Evolutionary conservation across 2,329 filamentous ascomycete species (phyloP).

Genomic region (Alternaria postmessia): DNA sequence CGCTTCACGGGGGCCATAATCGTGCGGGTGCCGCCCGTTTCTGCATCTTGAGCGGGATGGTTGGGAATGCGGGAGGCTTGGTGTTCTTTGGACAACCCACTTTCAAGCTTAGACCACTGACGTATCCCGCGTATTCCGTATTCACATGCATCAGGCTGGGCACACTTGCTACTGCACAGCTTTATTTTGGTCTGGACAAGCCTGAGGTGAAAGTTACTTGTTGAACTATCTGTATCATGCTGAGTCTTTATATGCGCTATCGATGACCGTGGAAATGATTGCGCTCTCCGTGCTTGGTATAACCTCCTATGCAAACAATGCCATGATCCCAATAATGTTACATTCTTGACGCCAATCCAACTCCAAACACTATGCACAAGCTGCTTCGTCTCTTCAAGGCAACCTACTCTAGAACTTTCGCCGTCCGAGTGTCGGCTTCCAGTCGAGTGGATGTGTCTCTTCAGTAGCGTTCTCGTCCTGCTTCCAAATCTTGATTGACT

Average conservation of each 20-base stretch:
- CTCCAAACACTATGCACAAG: constrained; percentile 7
- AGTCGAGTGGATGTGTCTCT: constrained; percentile 89
- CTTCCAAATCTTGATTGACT: constrained; percentile 94
- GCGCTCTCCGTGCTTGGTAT: constrained; percentile 4
- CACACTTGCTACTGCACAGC: not conserved
- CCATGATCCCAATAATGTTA: constrained; percentile 9
- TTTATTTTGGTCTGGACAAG: not conserved
- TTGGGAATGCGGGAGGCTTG: constrained; percentile 25
- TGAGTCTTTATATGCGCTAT: not conserved
- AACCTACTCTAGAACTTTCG: constrained; percentile 65
- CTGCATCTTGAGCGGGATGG: constrained; percentile 45
- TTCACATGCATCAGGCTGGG: constrained; percentile 1
- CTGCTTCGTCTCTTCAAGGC: not conserved
- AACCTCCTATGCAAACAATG: constrained; percentile 1
- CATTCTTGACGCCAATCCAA: constrained; percentile 16
- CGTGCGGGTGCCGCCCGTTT: constrained; percentile 49
- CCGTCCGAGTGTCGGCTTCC: constrained; percentile 82
- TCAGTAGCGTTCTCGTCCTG: constrained; percentile 89
- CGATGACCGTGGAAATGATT: not conserved
- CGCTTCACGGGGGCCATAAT: constrained; percentile 78
- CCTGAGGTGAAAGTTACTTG: not conserved
- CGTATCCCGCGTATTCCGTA: constrained; percentile 20
- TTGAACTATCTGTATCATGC: not conserved
- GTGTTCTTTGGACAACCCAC: constrained; percentile 24
- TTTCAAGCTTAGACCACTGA: constrained; percentile 30